Evolutionary conservation across 2,329 filamentous ascomycete genomes (phyloP), one percentile per base, ranked within the genome.

Genomic region (Neofusicoccum laricinum): DNA sequence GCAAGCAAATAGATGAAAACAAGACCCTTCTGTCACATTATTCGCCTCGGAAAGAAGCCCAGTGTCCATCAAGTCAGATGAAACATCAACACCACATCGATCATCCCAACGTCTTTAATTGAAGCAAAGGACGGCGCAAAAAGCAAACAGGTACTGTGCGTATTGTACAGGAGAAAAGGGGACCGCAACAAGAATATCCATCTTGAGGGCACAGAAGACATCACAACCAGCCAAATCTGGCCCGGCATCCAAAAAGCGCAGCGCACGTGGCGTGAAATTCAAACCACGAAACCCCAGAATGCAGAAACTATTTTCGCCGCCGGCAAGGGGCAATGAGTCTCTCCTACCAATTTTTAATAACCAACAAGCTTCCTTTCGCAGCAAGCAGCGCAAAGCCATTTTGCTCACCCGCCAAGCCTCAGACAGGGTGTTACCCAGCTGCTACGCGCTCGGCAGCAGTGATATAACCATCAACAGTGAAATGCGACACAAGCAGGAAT

Each of bases 331-430:
- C 17, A 17, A 58, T 58, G 25, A n/a, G 11, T 45, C 38, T 43
- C 53, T 30, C 53, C 40, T 59, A 19, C 41, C 55, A 59, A 59
- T 46, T 59, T 45, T 34, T 59, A 19, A 46, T 8, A 59, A 46
- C 40, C 41, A 46, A 43, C 53, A 43, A 58, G 38, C 53, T 59
- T 21, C 34, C 30, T 36, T 46, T 30, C 36, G 30, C 30, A 46
- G 55, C 55, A 46, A 46, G 30, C 10, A 19, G 55, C 12, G 40
- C 55, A 59, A 59, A 59, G 25, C 55, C 21, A 46, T 21, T 45
- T 46, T 41, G n/a, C 55, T 46, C 14, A 21, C n/a, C 55, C 38
- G 55, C 55, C 25, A 7, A n/a, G 12, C 30, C 19, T 17, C 19
- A 30, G 55, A 36, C 17, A n/a, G 36, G 36, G 36, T 38, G 36